phyloP scores from a whole-genome alignment of 2,329 filamentous ascomycete genomes.

The Cytospora mali region DNA sequence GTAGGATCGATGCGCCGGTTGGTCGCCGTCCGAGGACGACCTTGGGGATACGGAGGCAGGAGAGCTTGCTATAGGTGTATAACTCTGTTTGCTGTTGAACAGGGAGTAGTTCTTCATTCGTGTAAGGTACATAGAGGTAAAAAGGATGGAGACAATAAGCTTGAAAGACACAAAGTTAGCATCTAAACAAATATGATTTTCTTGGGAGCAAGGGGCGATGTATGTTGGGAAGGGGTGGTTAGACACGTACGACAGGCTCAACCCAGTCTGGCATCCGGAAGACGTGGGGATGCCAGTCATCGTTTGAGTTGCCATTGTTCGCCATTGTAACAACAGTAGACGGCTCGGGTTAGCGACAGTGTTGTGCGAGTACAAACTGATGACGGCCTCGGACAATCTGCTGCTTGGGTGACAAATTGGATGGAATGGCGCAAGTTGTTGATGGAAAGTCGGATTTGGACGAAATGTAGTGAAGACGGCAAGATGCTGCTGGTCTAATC shows the following conservation, averaged over 20 bases:
- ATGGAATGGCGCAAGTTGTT: background rate
- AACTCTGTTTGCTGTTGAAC: constrained; percentile 30
- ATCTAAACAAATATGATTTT: background rate
- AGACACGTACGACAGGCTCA: constrained; percentile 37
- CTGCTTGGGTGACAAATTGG: background rate
- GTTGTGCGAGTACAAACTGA: background rate
- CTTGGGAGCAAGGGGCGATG: background rate
- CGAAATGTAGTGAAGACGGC: background rate
- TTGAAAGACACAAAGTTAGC: constrained; percentile 24
- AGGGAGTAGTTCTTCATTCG: constrained; percentile 41
- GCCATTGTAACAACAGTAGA: constrained; percentile 5
- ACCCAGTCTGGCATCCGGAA: constrained; percentile 39
- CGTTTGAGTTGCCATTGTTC: constrained; percentile 11
- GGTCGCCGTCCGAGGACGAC: constrained; percentile 28
- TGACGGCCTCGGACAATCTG: background rate
- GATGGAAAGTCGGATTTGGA: background rate
- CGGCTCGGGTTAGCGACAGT: background rate
- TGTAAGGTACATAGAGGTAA: constrained; percentile 43
- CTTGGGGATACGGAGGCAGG: constrained; percentile 27
- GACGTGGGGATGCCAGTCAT: constrained; percentile 29
- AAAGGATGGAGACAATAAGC: constrained; percentile 43
- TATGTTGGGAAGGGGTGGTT: background rate
- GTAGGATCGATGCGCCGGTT: constrained; percentile 28
- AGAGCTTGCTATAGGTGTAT: constrained; percentile 20
- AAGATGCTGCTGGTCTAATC: background rate